Evolutionary conservation across 331 rosid species (phyloP), one percentile per base, ranked within the genome.

Genomic region (Spiraea crenata): DNA sequence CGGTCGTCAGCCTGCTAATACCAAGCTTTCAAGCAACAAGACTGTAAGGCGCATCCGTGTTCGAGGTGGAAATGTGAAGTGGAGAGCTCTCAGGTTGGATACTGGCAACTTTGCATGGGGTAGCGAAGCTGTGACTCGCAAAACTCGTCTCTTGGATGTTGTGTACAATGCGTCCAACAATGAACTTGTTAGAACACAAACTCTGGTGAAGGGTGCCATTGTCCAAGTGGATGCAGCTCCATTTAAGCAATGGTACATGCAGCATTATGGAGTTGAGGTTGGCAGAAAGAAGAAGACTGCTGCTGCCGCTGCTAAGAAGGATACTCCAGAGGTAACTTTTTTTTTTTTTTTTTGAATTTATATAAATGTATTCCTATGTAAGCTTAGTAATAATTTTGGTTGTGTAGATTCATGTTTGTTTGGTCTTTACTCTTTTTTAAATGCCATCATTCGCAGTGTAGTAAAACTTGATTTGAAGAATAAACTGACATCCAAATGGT

Each of bases 31-130:
- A 6, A 73, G 85, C 76, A 81, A 81, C 85, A 81, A 81, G 76
- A 81, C 85, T 0, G 82, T 81, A 8, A 73, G 85, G 79, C 50
- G 82, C 8, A 49, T 77, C n/a, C 80, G 85, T 9, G 85, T 73
- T 4, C 52, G 82, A 69, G 85, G 85, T 5, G 85, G 85, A n/a
- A 81, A 81, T 37, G 82, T 77, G 45, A 81, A 81, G 56, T 81
- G 85, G 85, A 81, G 80, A 57, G 85, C 85, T 63, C 77, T 77
- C 17, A 81, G 82, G 56, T 74, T 81, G 82, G 85, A 81, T 70
- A 81, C 85, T 59, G 85, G 85, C 1, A 81, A 81, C 77, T 81
- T 17, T 56, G 77, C 85, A 19, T 82, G 82, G 85, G 85, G 82
- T 1, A 82, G 85, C 20, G 82, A 82, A 67, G 51, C 77, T 54